Evolutionary conservation across 495 filamentous ascomycete species (phyloP), one percentile per base, ranked within the genome.

Genomic region (Penicillium simplicissimum): DNA sequence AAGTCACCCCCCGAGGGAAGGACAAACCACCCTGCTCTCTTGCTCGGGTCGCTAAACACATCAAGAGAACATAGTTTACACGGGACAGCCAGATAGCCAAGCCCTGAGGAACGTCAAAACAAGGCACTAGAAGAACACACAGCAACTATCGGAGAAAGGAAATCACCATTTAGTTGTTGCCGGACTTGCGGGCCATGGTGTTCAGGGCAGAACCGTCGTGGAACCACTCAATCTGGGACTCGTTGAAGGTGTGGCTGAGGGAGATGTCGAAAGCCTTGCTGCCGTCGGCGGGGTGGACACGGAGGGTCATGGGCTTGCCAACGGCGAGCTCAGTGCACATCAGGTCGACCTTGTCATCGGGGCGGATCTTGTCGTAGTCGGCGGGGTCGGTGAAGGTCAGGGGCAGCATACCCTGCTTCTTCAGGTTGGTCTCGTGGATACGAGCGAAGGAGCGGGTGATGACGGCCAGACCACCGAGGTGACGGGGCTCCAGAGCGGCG

Each of bases 391-490:
- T 74, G 81, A 98, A 98, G 66, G 93, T 97, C 53, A 98, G 84
- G 70, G 95, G 95, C 81, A 98, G 91, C 92, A 98, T 95, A 82
- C 95, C 95, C 86, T 98, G 95, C 88, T 98, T 98, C 91, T 98
- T 98, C 82, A 98, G 80, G 86, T 98, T 98, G 82, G 95, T 98
- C 84, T 98, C 95, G 85, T 98, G 95, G 74, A 98, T 98, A 90
- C 95, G 96, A 71, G 95, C 95, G 76, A 98, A 98, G 69, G 85
- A 90, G 73, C 91, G 88, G 76, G 90, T 93, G 79, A 98, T 96
- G 85, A 98, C 96, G 68, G 96, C 95, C 65, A 97, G 85, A 76
- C 93, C 95, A 65, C 95, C 95, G 58, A 98, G 90, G 82, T 98
- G 95, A 71, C 95, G 89, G 72, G 95, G 95, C 84, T 98, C 96